Percentiles rank a stretch among this genome's conserved stretches.
Conservation (phyloP, 768 basidiomycete genomes). For the Tubosaeta sp. region DNA sequence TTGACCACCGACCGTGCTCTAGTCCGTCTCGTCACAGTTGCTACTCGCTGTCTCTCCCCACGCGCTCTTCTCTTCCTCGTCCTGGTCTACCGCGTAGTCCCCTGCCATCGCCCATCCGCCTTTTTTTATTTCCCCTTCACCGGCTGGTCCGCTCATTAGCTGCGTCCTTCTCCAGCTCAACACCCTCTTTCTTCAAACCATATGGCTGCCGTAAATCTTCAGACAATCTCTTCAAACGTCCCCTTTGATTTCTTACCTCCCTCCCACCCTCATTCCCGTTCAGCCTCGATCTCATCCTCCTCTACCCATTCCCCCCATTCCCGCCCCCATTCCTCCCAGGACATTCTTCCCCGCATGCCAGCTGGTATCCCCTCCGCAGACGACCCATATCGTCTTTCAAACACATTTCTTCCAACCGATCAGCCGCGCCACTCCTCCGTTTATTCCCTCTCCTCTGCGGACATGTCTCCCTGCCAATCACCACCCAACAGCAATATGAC, state of each 20-base stretch:
- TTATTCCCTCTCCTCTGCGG: slow-evolving; percentile 39
- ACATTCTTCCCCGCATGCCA: slow-evolving; percentile 51
- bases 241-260: slow-evolving; percentile 70
- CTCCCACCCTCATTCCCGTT: slow-evolving; percentile 66
- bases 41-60: slow-evolving; percentile 10
- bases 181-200: slow-evolving; percentile 36
- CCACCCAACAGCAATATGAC: slow-evolving; percentile 73
- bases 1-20: slow-evolving; percentile 46
- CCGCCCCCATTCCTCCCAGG: slow-evolving; percentile 76
- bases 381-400: slow-evolving; percentile 67
- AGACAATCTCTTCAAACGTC: slow-evolving; percentile 62
- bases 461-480: slow-evolving; percentile 52
- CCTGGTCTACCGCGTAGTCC: slow-evolving; percentile 23
- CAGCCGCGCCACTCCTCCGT: slow-evolving; percentile 43
- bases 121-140: slow-evolving; percentile 8
- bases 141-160: slow-evolving; percentile 57
- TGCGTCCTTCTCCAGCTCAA: slow-evolving; percentile 30
- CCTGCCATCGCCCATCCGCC: neutral
- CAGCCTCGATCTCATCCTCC: slow-evolving; percentile 72
- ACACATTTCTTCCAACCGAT: slow-evolving; percentile 44
- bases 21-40: slow-evolving; percentile 30
- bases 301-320: slow-evolving; percentile 70
- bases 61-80: slow-evolving; percentile 23
- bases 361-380: slow-evolving; percentile 50
- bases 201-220: slow-evolving; percentile 74